phyloP scores from a whole-genome alignment of 345 rosid genomes.

The Citrus maxima region DNA sequence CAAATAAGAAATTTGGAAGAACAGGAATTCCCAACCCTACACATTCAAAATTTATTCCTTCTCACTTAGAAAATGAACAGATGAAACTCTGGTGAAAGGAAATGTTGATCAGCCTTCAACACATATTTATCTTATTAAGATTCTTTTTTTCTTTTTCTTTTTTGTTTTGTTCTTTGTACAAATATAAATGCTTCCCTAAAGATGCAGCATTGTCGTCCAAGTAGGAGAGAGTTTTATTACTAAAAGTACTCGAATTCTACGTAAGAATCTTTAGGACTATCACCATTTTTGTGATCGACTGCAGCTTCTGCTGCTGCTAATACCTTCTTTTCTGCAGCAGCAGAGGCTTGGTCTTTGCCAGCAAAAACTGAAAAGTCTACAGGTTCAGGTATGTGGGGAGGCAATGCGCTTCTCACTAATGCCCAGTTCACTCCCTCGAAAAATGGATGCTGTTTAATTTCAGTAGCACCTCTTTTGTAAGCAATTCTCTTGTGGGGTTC shows the following conservation, averaged over 20 bases:
- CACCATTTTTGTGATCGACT: constrained; percentile 8
- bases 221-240: background rate
- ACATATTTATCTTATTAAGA: background rate
- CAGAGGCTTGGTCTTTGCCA: constrained; percentile 42
- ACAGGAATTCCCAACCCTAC: background rate
- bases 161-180: constrained; percentile 8
- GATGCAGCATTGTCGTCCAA: background rate
- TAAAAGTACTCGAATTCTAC: constrained; percentile 67
- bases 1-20: background rate
- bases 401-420: constrained; percentile 71
- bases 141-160: background rate
- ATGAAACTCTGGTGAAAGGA: background rate
- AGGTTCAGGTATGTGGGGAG: constrained; percentile 81
- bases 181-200: background rate
- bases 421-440: constrained; percentile 96
- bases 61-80: background rate
- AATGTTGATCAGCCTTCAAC: background rate
- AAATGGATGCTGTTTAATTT: constrained; percentile 86
- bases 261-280: constrained; percentile 29
- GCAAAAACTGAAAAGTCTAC: constrained; percentile 60
- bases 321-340: constrained; percentile 15
- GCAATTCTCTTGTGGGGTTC: constrained; percentile 86
- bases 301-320: constrained; percentile 20
- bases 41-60: constrained; percentile 3
- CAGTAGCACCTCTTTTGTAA: constrained; percentile 84